Conservation (phyloP, 1,139 yeast species). For the Yamadazyma songkhlaensis region DNA sequence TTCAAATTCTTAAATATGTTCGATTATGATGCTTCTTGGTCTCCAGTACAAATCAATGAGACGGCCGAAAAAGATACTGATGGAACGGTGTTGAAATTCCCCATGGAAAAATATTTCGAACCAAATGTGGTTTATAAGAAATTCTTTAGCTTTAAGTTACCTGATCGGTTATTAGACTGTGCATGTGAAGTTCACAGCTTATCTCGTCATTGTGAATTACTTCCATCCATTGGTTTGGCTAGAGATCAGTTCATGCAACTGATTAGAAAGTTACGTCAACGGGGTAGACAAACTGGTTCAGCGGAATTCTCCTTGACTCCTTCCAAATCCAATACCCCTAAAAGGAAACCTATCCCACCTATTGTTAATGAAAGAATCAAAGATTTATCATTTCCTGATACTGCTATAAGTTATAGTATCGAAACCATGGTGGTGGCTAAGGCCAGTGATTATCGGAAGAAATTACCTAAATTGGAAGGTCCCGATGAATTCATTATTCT, state of each 20-base stretch:
- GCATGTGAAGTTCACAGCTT: slow-evolving; percentile 37
- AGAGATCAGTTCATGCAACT: slow-evolving; percentile 17
- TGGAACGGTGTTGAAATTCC: slow-evolving; percentile 32
- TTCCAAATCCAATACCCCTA: not conserved
- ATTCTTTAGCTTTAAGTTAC: slow-evolving; percentile 39
- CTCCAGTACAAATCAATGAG: slow-evolving; percentile 38
- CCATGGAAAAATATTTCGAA: slow-evolving; percentile 35
- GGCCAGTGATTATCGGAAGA: slow-evolving; percentile 30
- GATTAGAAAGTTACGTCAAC: slow-evolving; percentile 12
- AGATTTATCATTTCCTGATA: slow-evolving; percentile 41
- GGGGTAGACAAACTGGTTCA: slow-evolving; percentile 8
- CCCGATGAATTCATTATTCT: slow-evolving; percentile 40
- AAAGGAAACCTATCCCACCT: slow-evolving; percentile 15
- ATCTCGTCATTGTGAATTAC: slow-evolving; percentile 34
- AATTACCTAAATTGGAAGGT: slow-evolving; percentile 2
- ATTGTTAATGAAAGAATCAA: slow-evolving; percentile 19
- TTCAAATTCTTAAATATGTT: slow-evolving; percentile 42
- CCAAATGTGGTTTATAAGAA: slow-evolving; percentile 41
- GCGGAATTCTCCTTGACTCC: slow-evolving; percentile 10
- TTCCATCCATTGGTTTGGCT: slow-evolving; percentile 35
- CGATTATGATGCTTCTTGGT: slow-evolving; percentile 47
- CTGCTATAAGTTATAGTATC: slow-evolving; percentile 37
- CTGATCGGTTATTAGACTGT: slow-evolving; percentile 41
- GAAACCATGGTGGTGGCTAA: slow-evolving; percentile 43
- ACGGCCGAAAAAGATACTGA: slow-evolving; percentile 37